Base-by-base conservation (phyloP, 306 rosid species). In the Ormosia emarginata region DNA sequence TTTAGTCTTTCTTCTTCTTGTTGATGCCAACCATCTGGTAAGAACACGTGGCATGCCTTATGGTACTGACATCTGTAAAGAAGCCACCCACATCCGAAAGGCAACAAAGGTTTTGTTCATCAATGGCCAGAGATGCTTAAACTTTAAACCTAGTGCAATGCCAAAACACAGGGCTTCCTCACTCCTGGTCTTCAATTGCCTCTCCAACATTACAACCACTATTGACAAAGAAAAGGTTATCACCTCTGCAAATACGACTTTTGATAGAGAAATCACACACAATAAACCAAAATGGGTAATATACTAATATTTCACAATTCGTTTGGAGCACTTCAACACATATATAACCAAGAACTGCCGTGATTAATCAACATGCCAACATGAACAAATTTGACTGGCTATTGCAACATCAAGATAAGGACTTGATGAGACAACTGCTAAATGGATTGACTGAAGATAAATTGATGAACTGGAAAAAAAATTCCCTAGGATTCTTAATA, bases 1-100 rank as follows among this genome's bases (percentile, higher is more conserved):
- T 82, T 37, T 36, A 81, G 67, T 77, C 82, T 56, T 74, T 81
- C 84, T 55, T 78, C 91, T 80, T 90, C 86, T 79, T 33, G 72
- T 58, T 74, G 89, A 90, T 74, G 33, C 78, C 62, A 75, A 87
- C 81, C 34, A 84, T 86, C 83, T 43, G 75, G 77, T 43, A 43
- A 11, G 43, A 39, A 13, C 77, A 86, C 87, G 68, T 86, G 87
- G 65, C 79, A n/a, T 36, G 74, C 65, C 66, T 66, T 77, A 14
- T 15, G 33, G 5, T 56, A 47, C 40, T 61, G 85, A 82, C 91
- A 75, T 34, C 40, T 85, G 83, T 69, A 8, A 57, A 39, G 3
- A 74, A 64, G 78, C 83, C 79, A 30, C 68, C 87, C 85, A 75
- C 57, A 79, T 61, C 39, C 17, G 58, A 71, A 82, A 83, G 88